phyloP scores from a whole-genome alignment of 225 moss, liverwort and hornwort genomes.

The Lunularia cruciata region DNA sequence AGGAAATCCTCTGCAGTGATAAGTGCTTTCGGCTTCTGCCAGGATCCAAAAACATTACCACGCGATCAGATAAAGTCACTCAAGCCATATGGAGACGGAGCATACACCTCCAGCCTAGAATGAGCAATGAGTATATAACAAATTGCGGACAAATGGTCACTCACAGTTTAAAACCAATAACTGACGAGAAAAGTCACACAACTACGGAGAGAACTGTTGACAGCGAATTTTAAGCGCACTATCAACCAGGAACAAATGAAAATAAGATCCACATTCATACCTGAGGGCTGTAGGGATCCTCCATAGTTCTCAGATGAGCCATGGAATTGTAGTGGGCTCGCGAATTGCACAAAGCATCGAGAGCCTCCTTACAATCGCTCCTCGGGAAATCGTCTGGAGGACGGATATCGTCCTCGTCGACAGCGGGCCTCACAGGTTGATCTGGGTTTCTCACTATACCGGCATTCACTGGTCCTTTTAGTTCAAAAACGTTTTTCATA shows the following conservation, averaged over 20 bases:
- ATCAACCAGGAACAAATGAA: too few species aligned
- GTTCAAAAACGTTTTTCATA: constrained; percentile 49
- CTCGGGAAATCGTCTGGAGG: constrained; percentile 16
- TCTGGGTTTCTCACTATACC: constrained; percentile 14
- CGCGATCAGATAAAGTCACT: not conserved
- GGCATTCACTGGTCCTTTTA: constrained; percentile 29
- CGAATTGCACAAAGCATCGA: constrained; percentile 16
- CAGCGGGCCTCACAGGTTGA: constrained; percentile 5
- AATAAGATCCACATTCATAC: not conserved
- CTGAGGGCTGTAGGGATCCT: constrained; percentile 25
- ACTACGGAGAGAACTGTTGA: too few species aligned
- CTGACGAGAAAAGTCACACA: too few species aligned
- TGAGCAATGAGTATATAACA: too few species aligned
- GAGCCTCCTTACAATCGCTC: constrained; percentile 22
- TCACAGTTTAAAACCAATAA: too few species aligned
- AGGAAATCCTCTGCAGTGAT: constrained; percentile 48
- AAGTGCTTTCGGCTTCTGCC: constrained; percentile 38
- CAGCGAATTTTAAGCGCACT: too few species aligned
- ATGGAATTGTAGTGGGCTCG: constrained; percentile 18
- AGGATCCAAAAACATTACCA: not conserved
- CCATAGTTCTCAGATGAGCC: constrained; percentile 12
- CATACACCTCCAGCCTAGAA: too few species aligned
- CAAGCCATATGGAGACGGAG: too few species aligned
- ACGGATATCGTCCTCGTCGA: constrained; percentile 18
- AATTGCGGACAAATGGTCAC: too few species aligned